A percentile compares a stretch with the other conserved stretches of the same genome.
Evolutionary conservation across 768 basidiomycete genomes (phyloP).

Genomic region (Tricholomella constricta): DNA sequence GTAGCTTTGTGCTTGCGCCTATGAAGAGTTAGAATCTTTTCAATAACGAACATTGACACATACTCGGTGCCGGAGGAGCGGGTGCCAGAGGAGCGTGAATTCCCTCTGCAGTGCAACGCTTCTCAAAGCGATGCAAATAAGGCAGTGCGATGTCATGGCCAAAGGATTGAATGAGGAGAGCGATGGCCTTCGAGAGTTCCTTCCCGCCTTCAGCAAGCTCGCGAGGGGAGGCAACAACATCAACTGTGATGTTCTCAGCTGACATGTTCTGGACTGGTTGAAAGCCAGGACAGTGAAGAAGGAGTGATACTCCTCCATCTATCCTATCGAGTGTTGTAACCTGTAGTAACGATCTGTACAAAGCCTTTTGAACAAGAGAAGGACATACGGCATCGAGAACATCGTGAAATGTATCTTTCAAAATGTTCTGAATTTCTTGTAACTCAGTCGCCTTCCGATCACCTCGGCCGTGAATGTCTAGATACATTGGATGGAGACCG

Average conservation of each 20-base stretch:
- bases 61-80: too few species aligned
- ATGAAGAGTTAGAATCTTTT: too few species aligned
- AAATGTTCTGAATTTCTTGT: not conserved
- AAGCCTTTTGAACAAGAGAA: not conserved
- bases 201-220: conserved; percentile 3
- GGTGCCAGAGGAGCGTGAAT: conserved; percentile 1
- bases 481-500: not conserved
- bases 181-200: conserved; percentile 4
- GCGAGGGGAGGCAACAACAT: conserved; percentile 8
- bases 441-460: not conserved
- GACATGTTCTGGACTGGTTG: not conserved
- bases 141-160: conserved; percentile 15
- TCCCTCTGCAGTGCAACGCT: conserved; percentile 1
- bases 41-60: too few species aligned
- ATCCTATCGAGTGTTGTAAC: not conserved
- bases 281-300: not conserved
- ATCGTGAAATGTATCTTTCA: not conserved
- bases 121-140: conserved; percentile 10
- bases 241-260: not conserved
- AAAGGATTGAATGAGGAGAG: conserved; percentile 14
- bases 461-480: not conserved
- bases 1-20: too few species aligned
- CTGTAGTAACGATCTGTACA: not conserved
- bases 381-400: not conserved
- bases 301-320: not conserved